phyloP scores from a whole-genome alignment of 306 rosid species.

The Lathyrus sativus region DNA sequence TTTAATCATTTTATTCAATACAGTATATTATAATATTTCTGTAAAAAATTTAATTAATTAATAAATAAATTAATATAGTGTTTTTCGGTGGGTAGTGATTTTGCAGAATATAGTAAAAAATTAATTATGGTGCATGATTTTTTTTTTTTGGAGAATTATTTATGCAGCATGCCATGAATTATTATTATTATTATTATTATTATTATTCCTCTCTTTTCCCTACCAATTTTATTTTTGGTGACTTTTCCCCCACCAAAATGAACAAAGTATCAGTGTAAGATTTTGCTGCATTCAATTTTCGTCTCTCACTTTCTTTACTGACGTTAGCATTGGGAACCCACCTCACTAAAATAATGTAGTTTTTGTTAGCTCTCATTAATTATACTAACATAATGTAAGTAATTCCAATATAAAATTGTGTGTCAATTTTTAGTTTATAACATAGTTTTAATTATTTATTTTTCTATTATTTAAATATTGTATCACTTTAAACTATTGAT shows the following conservation, averaged over 20 bases:
- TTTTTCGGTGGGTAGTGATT: not conserved
- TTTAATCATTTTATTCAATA: too few species aligned
- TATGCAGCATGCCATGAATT: conserved; percentile 13
- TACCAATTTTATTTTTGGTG: conserved; percentile 1
- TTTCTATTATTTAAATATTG: too few species aligned
- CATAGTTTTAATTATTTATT: too few species aligned
- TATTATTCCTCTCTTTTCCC: conserved; percentile 14
- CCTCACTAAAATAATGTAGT: conserved; percentile 46
- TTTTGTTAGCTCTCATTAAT: conserved; percentile 13
- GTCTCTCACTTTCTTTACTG: conserved; percentile 56
- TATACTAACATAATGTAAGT: not conserved
- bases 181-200: not conserved
- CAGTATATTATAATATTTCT: too few species aligned
- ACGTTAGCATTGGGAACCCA: conserved; percentile 78
- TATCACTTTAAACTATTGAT: too few species aligned
- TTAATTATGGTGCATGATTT: not conserved
- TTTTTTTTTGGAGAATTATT: not conserved
- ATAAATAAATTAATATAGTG: too few species aligned
- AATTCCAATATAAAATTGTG: too few species aligned
- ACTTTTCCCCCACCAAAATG: conserved; percentile 36
- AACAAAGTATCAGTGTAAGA: conserved; percentile 42
- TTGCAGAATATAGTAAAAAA: not conserved
- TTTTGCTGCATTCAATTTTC: conserved; percentile 61
- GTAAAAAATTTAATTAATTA: too few species aligned
- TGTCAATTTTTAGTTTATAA: too few species aligned